Evolutionary conservation across 805 yeast species (phyloP), one percentile per base, ranked within the genome.

Genomic region (Saccharomycopsis synnaedendra): DNA sequence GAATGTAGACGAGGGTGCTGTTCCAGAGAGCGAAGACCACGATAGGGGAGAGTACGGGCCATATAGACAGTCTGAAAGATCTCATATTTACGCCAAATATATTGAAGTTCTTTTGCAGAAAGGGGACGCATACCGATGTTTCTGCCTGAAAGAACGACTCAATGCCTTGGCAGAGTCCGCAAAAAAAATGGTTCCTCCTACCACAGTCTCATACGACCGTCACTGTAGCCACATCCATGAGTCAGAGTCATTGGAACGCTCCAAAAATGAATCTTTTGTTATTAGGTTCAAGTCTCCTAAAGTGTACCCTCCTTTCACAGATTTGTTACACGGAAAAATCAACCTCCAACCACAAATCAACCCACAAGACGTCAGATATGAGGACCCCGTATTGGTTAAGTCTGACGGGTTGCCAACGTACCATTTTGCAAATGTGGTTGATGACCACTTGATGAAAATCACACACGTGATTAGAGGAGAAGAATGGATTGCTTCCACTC

Each of bases 391-490:
- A 7, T 66, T 93, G 31, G 61, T 93, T 59, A 93, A 93, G 64
- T 84, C 95, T n/a, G 97, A 93, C 62, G 89, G 90, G 0, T 67
- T 86, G 51, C 99, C 99, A 30, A 93, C 99, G 0, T 93, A 93
- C 57, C 99, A 93, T 64, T 81, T 93, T 58, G 98, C 98, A 10
- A 90, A 86, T 58, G 96, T 93, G 5, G 76, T 93, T 3, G 99
- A 93, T 60, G 99, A 93, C 60, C 94, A 89, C 61, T 65, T 85
- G 42, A 93, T 93, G 98, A 63, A 78, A 42, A 84, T 93, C 41
- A 85, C 96, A 0, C 97, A 93, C 63, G 98, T 93, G 5, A 79
- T 93, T 4, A 71, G 99, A 55, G 99, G 99, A 34, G 98, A 93
- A 59, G 98, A 93, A 62, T 93, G 99, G 98, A 66, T 93, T 7